Evolutionary conservation across 805 yeast species (phyloP).

Genomic region (Candida orba): DNA sequence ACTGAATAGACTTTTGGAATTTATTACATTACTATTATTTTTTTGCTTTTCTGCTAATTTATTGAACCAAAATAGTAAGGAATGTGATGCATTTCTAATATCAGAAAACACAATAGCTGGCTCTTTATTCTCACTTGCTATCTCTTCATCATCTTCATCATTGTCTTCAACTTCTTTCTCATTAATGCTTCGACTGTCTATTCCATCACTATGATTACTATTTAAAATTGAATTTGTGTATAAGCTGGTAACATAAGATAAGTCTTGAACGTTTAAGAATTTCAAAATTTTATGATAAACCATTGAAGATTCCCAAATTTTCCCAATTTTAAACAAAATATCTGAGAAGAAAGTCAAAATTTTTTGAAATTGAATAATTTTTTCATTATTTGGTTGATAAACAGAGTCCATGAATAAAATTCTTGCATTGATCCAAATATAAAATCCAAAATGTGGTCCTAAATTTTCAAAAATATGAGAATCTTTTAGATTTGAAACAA

Average conservation of each 20-base stretch:
- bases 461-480: conserved; percentile 14
- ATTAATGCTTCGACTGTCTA: conserved; percentile 13
- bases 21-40: background rate
- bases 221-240: background rate
- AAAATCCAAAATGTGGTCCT: conserved; percentile 29
- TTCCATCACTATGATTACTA: conserved; percentile 2
- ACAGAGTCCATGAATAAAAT: conserved; percentile 26
- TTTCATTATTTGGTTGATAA: conserved; percentile 8
- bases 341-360: conserved; percentile 12
- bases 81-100: conserved; percentile 27
- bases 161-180: conserved; percentile 11
- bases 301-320: conserved; percentile 24
- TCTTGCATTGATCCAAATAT: conserved; percentile 28
- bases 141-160: conserved; percentile 17
- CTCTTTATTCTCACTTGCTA: conserved; percentile 22
- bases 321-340: conserved; percentile 18
- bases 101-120: conserved; percentile 31
- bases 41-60: conserved; percentile 16
- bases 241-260: conserved; percentile 12
- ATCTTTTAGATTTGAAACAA: conserved; percentile 13
- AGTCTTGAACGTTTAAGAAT: conserved; percentile 20
- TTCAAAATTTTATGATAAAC: conserved; percentile 24
- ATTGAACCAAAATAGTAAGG: conserved; percentile 24
- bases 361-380: conserved; percentile 8
- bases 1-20: conserved; percentile 2